A percentile compares a stretch with the other conserved stretches of the same genome.
Evolutionary conservation across 495 filamentous ascomycete genomes (phyloP).

Genomic region (Tuber calosporum): DNA sequence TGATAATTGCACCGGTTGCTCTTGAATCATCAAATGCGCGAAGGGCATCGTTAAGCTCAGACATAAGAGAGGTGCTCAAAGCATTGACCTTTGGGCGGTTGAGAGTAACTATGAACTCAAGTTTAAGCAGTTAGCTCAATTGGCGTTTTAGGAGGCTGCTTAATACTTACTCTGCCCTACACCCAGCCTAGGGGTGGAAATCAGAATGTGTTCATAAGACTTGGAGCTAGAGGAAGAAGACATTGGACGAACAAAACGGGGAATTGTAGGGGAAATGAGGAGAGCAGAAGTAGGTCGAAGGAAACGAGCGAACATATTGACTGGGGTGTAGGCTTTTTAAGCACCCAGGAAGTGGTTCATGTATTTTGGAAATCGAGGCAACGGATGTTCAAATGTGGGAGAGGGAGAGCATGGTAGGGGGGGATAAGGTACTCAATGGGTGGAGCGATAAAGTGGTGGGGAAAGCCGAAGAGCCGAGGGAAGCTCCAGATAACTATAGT

Average conservation of each 20-base stretch:
- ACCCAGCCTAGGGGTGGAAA: conserved; percentile 73
- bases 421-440: background rate
- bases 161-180: conserved; percentile 72
- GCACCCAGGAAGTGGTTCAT: background rate
- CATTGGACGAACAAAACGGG: conserved; percentile 27
- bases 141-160: conserved; percentile 4
- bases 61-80: conserved; percentile 76
- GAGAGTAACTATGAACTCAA: conserved; percentile 62
- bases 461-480: conserved; percentile 12
- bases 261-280: conserved; percentile 18
- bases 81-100: conserved; percentile 95
- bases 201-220: conserved; percentile 70
- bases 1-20: conserved; percentile 63
- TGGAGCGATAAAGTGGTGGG: background rate
- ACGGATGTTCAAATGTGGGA: background rate
- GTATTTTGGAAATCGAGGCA: background rate
- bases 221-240: conserved; percentile 17
- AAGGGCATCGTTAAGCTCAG: conserved; percentile 80
- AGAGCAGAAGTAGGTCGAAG: conserved; percentile 17
- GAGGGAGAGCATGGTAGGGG: background rate
- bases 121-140: conserved; percentile 17
- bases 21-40: conserved; percentile 54
- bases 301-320: conserved; percentile 28
- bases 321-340: background rate
- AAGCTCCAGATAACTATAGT: background rate